Evolutionary conservation across 2,329 filamentous ascomycete species (phyloP).

Genomic region (Pseudogymnoascus sp.): DNA sequence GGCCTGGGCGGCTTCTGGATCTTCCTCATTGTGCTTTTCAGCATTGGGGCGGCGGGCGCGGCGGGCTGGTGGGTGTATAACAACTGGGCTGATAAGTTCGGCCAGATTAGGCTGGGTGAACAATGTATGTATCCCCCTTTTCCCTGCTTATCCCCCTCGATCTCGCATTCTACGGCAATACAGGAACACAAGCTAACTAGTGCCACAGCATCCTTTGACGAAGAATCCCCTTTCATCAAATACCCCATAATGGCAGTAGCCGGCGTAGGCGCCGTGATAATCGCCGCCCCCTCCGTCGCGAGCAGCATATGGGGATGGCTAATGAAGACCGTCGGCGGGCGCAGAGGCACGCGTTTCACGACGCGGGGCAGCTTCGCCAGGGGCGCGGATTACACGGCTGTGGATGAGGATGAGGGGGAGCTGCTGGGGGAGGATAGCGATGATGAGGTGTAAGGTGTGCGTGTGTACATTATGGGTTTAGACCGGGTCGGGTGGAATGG

Average conservation of each 20-base stretch:
- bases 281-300: constrained; percentile 61
- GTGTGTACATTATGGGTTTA: constrained; percentile 1
- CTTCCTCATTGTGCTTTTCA: constrained; percentile 77
- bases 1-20: constrained; percentile 64
- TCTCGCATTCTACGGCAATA: neutral
- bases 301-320: constrained; percentile 64
- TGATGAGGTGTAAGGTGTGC: constrained; percentile 57
- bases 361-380: constrained; percentile 84
- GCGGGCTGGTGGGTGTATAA: constrained; percentile 79
- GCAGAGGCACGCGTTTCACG: constrained; percentile 58
- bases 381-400: constrained; percentile 78
- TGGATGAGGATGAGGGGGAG: constrained; percentile 92
- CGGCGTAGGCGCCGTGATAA: constrained; percentile 51
- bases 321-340: constrained; percentile 43
- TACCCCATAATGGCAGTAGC: constrained; percentile 72
- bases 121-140: constrained; percentile 28
- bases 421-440: constrained; percentile 88
- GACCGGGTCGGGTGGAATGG: neutral
- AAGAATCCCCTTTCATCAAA: constrained; percentile 68
- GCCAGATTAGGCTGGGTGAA: constrained; percentile 84
- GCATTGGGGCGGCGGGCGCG: constrained; percentile 60
- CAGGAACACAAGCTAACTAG: constrained; percentile 16
- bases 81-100: constrained; percentile 85
- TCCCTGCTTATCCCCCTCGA: neutral
- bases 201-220: constrained; percentile 44